phyloP scores from a whole-genome alignment of 179 eudicot species.

The Kewa caespitosa region DNA sequence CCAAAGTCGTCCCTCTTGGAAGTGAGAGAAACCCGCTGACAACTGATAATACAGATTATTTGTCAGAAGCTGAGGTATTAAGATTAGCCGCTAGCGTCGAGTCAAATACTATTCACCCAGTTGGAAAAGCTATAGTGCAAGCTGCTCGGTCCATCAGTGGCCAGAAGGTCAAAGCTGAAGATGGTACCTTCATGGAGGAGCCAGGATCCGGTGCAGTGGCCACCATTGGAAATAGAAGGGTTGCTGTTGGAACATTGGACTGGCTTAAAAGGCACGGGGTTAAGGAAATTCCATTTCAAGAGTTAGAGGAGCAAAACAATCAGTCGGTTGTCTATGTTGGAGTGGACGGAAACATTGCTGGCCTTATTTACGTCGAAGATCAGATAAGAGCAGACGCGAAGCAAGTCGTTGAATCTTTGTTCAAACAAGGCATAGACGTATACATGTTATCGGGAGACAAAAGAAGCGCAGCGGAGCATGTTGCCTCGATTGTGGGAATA shows the following conservation, averaged over 20 bases:
- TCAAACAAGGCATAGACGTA: conserved; percentile 59
- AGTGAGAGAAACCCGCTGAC: conserved; percentile 24
- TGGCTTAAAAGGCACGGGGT: conserved; percentile 91
- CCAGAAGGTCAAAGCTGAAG: conserved; percentile 53
- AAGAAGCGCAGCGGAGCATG: conserved; percentile 79
- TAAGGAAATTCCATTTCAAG: conserved; percentile 48
- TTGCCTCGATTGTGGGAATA: conserved; percentile 88
- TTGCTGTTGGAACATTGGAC: conserved; percentile 86
- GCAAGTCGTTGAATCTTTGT: conserved; percentile 68
- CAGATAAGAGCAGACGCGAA: conserved; percentile 92
- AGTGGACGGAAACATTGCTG: conserved; percentile 72
- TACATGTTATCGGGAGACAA: conserved; percentile 95
- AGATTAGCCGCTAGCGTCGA: conserved; percentile 90
- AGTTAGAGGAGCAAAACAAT: conserved; percentile 62
- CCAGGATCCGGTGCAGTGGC: conserved; percentile 98
- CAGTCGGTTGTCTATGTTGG: conserved; percentile 94
- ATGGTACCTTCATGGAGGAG: conserved; percentile 89
- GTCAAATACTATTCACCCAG: conserved; percentile 92
- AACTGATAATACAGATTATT: conserved; percentile 20
- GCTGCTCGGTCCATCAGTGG: conserved; percentile 66
- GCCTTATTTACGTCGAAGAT: conserved; percentile 89
- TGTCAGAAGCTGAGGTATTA: conserved; percentile 71
- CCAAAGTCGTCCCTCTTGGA: conserved; percentile 58
- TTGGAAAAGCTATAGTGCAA: conserved; percentile 91
- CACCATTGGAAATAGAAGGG: conserved; percentile 52